A percentile compares a stretch with the other conserved stretches of the same genome.
Conservation (phyloP, 1,284 basidiomycete species). For the Leccinum insolens region DNA sequence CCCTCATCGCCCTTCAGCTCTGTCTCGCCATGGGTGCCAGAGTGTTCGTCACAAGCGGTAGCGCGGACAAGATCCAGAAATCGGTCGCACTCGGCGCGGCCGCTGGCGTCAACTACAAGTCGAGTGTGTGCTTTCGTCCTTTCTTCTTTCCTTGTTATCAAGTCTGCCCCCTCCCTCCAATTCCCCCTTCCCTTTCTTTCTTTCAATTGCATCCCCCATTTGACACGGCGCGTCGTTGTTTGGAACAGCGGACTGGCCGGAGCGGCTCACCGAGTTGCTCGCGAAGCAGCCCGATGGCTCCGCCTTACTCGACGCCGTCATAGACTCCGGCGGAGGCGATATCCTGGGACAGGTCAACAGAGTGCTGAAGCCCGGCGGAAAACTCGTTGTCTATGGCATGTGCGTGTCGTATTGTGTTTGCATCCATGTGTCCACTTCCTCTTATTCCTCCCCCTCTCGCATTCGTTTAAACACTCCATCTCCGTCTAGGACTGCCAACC, state of each 20-base stretch:
- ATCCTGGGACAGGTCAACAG: constrained; percentile 63
- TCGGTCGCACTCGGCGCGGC: too few relatives aligned
- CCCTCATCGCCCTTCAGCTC: too few relatives aligned
- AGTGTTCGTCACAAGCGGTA: too few relatives aligned
- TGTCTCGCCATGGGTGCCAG: too few relatives aligned
- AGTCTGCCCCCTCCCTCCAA: neutral
- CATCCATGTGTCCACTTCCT: constrained; percentile 31
- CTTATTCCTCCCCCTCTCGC: neutral
- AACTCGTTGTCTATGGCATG: constrained; percentile 80
- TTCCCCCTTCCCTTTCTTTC: neutral
- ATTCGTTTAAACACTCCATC: constrained; percentile 17
- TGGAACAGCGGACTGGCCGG: constrained; percentile 63
- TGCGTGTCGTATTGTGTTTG: constrained; percentile 37
- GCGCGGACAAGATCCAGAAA: too few relatives aligned
- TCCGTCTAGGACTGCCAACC: constrained; percentile 62
- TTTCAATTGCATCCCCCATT: neutral
- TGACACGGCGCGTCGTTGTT: constrained; percentile 2
- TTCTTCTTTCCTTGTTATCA: neutral
- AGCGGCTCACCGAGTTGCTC: constrained; percentile 54
- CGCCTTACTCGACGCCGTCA: constrained; percentile 63
- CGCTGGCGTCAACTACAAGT: constrained; percentile 78
- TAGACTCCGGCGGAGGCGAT: constrained; percentile 83
- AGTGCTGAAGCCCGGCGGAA: constrained; percentile 70
- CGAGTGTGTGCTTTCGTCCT: constrained; percentile 43
- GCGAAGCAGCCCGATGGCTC: constrained; percentile 34